phyloP scores from a whole-genome alignment of 306 rosid species.

The Oxytropis ochrocephala region DNA sequence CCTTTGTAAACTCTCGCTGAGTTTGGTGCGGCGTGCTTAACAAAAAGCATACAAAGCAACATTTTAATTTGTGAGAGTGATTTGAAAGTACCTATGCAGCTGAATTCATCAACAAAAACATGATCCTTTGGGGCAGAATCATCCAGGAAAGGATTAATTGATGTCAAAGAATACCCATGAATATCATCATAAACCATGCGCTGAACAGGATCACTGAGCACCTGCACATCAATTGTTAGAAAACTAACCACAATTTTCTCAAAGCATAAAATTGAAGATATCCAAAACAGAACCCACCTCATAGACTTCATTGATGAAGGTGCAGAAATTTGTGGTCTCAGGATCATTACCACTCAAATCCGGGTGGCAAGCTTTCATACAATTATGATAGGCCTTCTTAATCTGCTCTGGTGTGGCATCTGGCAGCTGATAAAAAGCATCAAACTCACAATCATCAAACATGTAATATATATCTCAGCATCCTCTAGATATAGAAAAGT shows the following conservation, averaged over 20 bases:
- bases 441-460: conserved; percentile 19
- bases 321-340: conserved; percentile 83
- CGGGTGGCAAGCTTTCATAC: conserved; percentile 98
- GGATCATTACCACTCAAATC: conserved; percentile 82
- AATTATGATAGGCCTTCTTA: conserved; percentile 82
- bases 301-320: conserved; percentile 84
- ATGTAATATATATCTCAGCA: background rate
- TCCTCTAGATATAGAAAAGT: background rate
- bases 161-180: conserved; percentile 86
- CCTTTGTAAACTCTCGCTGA: too few species aligned
- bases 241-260: background rate
- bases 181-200: conserved; percentile 90
- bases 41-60: background rate
- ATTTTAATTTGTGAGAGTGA: background rate
- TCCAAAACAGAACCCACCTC: conserved; percentile 45
- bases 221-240: conserved; percentile 55
- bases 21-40: background rate
- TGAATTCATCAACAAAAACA: conserved; percentile 85
- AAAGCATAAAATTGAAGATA: conserved; percentile 2
- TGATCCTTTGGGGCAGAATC: conserved; percentile 65
- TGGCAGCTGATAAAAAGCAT: conserved; percentile 55
- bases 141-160: conserved; percentile 74
- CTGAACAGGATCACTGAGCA: conserved; percentile 92
- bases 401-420: conserved; percentile 83
- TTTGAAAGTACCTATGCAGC: conserved; percentile 73